Evolutionary conservation across 2,329 filamentous ascomycete genomes (phyloP).

Genomic region (Talaromyces marneffei): DNA sequence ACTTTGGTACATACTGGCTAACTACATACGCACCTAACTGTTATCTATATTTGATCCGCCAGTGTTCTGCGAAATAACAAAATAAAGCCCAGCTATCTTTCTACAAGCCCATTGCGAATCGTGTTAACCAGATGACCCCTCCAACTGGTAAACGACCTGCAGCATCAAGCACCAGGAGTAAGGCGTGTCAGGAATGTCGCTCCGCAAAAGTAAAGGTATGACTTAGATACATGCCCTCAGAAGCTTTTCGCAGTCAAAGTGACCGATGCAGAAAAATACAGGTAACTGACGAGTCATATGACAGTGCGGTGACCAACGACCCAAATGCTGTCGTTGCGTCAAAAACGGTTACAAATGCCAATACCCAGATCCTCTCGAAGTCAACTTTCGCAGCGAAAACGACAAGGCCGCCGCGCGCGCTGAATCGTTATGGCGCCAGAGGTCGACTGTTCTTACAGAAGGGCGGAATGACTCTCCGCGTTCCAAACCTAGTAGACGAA

Average conservation of each 20-base stretch:
- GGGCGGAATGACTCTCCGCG: not conserved
- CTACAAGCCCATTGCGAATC: not conserved
- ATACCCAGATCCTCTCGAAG: constrained; percentile 1
- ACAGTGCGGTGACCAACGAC: not conserved
- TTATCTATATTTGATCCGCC: no score
- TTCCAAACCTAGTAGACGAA: not conserved
- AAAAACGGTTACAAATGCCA: not conserved
- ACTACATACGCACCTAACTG: no score
- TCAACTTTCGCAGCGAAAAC: constrained; percentile 6
- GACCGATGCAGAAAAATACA: not conserved
- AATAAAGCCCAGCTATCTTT: no score
- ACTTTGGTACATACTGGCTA: no score
- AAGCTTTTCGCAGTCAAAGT: not conserved
- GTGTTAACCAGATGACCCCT: not conserved
- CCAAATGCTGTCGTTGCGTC: not conserved
- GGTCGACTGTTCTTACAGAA: not conserved
- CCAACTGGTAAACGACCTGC: not conserved
- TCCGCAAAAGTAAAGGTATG: constrained; percentile 1
- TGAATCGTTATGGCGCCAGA: not conserved
- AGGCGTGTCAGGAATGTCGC: not conserved
- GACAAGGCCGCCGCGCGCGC: not conserved
- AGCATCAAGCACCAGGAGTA: not conserved
- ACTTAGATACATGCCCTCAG: not conserved
- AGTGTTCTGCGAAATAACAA: no score
- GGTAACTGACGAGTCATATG: not conserved